Evolutionary conservation across 108 stramenopile species (phyloP), one percentile per base, ranked within the genome.

Genomic region (Discostella pseudostelligera): DNA sequence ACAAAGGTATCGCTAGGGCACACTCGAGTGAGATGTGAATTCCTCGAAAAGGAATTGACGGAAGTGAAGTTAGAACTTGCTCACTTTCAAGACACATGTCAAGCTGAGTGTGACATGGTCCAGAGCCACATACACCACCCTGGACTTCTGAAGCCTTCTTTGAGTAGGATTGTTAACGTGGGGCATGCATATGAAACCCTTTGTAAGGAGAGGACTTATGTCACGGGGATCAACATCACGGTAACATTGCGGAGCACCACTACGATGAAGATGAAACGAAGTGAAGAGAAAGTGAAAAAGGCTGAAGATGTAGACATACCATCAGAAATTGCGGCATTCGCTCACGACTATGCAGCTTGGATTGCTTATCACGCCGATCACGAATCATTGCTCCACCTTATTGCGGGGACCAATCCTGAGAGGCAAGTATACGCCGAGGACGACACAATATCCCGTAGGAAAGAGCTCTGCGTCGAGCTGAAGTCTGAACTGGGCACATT

Each of bases 371-470:
- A 78, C 55, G 72, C 72, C 24, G 77, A 78, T 54, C 72, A 74
- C 39, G 81, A 81, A 59, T 67, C 75, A 6, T 49, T 81, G 45
- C 61, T 60, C 21, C 72, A 72, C 19, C 57, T 77, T 56, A 78
- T 81, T 16, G 57, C 69, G n/a, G 75, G 75, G n/a, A 57, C 62
- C 55, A 70, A 72, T 60, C 81, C 71, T 14, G 75, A 81, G 19
- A 76, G 74, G 6, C 61, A 70, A 56, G 51, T 72, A 17, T 78
- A 78, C 37, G 77, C 81, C 1, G 81, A 81, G 39, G 81, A 81
- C 19, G 80, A 81, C 60, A 72, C 61, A n/a, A 47, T 57, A 43
- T 42, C 67, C 1, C 60, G 81, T 29, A 59, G 68, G 25, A 67
- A 59, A 53, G 35, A 40, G 19, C 58, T 81, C 11, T 40, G 78